Evolutionary conservation across 805 yeast genomes (phyloP), one percentile per base, ranked within the genome.

Genomic region (Candida namnaoensis): DNA sequence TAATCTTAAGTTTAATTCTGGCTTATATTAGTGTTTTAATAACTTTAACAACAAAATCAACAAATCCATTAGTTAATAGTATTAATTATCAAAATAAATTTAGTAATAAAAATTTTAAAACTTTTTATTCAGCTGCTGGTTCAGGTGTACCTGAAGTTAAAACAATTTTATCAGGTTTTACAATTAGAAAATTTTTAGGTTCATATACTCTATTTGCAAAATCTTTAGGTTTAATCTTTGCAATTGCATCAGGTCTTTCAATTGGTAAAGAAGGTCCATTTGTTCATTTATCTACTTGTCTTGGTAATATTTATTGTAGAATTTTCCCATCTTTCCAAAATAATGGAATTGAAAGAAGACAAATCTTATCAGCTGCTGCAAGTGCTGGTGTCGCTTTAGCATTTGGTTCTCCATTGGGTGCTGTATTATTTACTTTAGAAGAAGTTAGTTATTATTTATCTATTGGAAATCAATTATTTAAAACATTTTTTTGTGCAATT

Each of bases 101-200:
- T 19, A 19, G 19, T 15, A 30, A 41, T 14, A 38, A 24, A 14
- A 28, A 19, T 10, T 14, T 11, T n/a, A 36, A 26, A 8, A 50
- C 54, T 5, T 55, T 75, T 51, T 76, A 74, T 50, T 64, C 78
- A 11, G 80, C 78, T 0, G 69, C 71, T 28, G 82, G 82, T 4
- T 71, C 78, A 14, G 82, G 82, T 5, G 81, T 76, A 2, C 80
- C 81, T 1, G 81, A 76, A 55, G 82, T 76, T 13, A 75, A 74
- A 46, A 76, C 81, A 0, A 75, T 76, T 34, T 57, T 76, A 28
- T 73, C 80, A 1, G 82, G 82, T 1, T 76, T 76, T 47, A 71
- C 76, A 37, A 75, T 76, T 25, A 60, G 80, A 43, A 57, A 67
- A 35, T 76, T 71, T 47, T 55, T 76, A 33, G 81, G 82, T 5